A percentile compares a stretch with the other conserved stretches of the same genome.
Conservation (phyloP, 345 rosid genomes). For the Abelmoschus esculentus region DNA sequence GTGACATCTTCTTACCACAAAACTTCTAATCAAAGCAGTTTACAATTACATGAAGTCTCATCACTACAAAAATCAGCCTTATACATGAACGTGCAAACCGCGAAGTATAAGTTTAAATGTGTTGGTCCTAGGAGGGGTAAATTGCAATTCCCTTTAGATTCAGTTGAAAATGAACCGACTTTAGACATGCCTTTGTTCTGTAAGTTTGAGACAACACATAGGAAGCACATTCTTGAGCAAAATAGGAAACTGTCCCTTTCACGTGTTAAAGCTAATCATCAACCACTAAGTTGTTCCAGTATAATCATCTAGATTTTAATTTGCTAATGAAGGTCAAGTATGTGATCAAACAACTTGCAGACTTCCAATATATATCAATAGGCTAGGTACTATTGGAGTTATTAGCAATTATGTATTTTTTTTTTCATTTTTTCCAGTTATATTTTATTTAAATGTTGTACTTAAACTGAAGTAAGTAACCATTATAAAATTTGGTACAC, state of each 20-base stretch:
- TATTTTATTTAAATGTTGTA: not conserved
- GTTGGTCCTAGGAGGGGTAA: not conserved
- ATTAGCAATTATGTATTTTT: not conserved
- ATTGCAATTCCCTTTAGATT: not conserved
- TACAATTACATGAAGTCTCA: not conserved
- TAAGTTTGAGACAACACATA: slow-evolving; percentile 2
- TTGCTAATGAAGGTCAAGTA: not conserved
- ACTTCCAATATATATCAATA: not conserved
- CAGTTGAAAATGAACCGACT: not conserved
- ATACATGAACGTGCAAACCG: not conserved
- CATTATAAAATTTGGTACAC: not conserved
- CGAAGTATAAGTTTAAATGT: not conserved
- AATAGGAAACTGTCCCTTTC: not conserved
- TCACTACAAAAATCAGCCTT: not conserved
- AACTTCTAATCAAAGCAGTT: not conserved
- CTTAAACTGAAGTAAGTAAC: not conserved
- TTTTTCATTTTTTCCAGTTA: not conserved
- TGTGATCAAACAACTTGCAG: not conserved
- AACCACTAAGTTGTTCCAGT: not conserved
- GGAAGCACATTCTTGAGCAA: not conserved
- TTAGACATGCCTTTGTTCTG: not conserved
- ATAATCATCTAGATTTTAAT: not conserved
- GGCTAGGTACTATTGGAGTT: not conserved
- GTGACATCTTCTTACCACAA: not conserved
- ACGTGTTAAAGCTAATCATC: not conserved